phyloP scores from a whole-genome alignment of 306 rosid genomes.

The Sechiopsis laciniata region DNA sequence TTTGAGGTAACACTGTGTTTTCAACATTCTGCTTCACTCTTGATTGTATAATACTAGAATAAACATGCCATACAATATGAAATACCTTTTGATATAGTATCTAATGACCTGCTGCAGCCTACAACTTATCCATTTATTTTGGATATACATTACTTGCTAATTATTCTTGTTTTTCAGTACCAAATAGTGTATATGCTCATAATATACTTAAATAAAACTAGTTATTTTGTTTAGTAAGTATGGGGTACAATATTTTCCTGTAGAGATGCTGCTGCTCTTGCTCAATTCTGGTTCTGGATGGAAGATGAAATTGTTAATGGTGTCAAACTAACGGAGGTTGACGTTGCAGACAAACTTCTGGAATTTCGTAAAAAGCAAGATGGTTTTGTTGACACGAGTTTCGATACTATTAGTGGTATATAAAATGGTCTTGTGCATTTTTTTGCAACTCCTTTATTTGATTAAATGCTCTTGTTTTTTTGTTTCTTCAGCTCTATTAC shows the following conservation, averaged over 20 bases:
- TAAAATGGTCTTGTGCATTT: slow-evolving; percentile 11
- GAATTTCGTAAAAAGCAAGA: slow-evolving; percentile 79
- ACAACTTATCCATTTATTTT: slow-evolving; percentile 4
- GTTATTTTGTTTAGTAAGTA: slow-evolving; percentile 8
- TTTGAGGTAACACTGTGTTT: slow-evolving; percentile 47
- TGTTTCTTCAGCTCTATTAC: slow-evolving; percentile 10
- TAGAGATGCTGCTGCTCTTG: slow-evolving; percentile 94
- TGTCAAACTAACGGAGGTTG: slow-evolving; percentile 62
- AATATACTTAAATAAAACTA: neutral
- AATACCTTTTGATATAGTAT: neutral
- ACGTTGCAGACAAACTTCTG: slow-evolving; percentile 77
- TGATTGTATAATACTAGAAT: neutral
- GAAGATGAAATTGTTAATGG: slow-evolving; percentile 59
- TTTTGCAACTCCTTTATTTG: neutral
- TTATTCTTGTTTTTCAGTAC: neutral
- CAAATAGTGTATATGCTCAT: neutral
- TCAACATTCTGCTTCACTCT: slow-evolving; percentile 5
- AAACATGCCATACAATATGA: neutral
- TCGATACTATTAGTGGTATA: slow-evolving; percentile 85
- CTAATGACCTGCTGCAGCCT: neutral
- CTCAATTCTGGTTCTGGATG: slow-evolving; percentile 90
- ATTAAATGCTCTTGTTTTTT: neutral
- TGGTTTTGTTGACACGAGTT: slow-evolving; percentile 91
- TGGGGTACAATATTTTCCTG: slow-evolving; percentile 25
- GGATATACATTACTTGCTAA: neutral